Conservation (phyloP, 768 basidiomycete species). For the Mycena albidolilacea region DNA sequence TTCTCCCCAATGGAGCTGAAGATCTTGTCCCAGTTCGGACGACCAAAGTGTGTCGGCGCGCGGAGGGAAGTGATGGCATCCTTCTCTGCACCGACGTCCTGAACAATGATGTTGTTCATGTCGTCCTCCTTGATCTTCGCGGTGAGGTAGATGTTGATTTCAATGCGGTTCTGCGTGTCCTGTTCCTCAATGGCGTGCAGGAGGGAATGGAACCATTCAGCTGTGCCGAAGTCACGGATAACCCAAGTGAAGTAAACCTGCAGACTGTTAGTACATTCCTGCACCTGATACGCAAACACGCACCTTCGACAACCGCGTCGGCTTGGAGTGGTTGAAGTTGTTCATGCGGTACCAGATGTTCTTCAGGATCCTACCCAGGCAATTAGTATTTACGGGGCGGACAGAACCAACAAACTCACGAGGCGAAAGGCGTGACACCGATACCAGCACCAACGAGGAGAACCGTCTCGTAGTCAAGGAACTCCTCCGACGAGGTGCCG, state of each 20-base stretch:
- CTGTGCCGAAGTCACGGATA: conserved; percentile 92
- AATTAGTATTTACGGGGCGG: background rate
- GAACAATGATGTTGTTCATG: conserved; percentile 93
- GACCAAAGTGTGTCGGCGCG: conserved; percentile 93
- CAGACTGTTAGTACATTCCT: background rate
- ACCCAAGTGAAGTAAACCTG: conserved; percentile 95
- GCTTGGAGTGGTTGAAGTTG: conserved; percentile 82
- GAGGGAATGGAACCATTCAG: conserved; percentile 96
- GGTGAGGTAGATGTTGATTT: conserved; percentile 96
- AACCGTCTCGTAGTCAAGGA: conserved; percentile 90
- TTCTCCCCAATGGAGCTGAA: conserved; percentile 83
- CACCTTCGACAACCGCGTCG: conserved; percentile 89
- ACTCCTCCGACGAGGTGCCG: conserved; percentile 94
- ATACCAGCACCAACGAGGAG: conserved; percentile 96
- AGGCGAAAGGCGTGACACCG: conserved; percentile 96
- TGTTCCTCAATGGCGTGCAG: conserved; percentile 95
- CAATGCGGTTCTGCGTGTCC: conserved; percentile 87
- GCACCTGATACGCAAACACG: conserved; percentile 5
- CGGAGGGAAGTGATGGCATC: conserved; percentile 93
- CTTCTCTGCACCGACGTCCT: conserved; percentile 94
- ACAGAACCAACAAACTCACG: conserved; percentile 65
- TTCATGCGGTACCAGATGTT: conserved; percentile 98
- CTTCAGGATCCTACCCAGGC: conserved; percentile 75
- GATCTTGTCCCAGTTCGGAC: conserved; percentile 89
- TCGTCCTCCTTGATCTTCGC: conserved; percentile 95